Conservation (phyloP, 192 early-diverging fungal genomes). For the Backusella westeae region DNA sequence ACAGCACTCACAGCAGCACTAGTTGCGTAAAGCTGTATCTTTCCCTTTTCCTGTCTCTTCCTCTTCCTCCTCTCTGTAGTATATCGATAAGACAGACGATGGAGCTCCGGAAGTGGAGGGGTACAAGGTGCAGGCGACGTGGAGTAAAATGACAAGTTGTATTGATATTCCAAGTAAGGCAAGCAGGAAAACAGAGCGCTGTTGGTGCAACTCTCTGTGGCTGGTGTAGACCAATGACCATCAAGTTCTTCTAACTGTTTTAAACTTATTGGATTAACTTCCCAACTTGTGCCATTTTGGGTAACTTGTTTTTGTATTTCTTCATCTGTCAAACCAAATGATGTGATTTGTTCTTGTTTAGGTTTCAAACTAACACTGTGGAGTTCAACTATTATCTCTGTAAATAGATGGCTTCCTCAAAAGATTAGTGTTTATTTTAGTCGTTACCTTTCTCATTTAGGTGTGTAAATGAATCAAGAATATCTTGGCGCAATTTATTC, state of each 20-base stretch:
- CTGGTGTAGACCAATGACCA: neutral
- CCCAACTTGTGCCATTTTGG: neutral
- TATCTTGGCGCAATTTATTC: neutral
- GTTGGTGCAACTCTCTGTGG: neutral
- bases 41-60: neutral
- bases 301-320: neutral
- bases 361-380: neutral
- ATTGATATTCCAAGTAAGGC: neutral
- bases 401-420: neutral
- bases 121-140: neutral
- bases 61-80: neutral
- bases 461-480: neutral
- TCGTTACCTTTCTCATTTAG: neutral
- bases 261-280: neutral
- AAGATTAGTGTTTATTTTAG: neutral
- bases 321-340: conserved; percentile 1
- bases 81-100: neutral
- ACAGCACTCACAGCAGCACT: neutral
- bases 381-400: neutral
- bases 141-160: neutral
- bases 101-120: neutral
- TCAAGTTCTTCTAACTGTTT: neutral
- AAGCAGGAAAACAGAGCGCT: neutral
- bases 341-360: neutral
- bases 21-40: neutral